Evolutionary conservation across 1,284 basidiomycete species (phyloP).

Genomic region (Rhodotorula sp.): DNA sequence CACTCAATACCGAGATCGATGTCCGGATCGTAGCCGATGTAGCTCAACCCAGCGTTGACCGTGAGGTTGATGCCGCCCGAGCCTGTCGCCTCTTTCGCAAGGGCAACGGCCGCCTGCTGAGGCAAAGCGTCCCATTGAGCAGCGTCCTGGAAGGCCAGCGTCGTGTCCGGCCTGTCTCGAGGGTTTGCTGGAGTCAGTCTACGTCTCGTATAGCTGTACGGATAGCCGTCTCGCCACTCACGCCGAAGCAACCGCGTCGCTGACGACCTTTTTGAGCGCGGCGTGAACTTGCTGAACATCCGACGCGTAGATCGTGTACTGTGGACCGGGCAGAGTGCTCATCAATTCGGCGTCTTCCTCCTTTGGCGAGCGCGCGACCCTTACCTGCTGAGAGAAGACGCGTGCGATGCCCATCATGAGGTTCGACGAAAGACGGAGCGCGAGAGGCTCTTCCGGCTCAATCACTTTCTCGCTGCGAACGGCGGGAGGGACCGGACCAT

Average conservation of each 20-base stretch:
- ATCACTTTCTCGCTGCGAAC: slow-evolving; percentile 35
- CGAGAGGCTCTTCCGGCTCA: slow-evolving; percentile 42
- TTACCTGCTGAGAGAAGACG: slow-evolving; percentile 36
- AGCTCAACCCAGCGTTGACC: slow-evolving; percentile 9
- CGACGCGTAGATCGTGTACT: slow-evolving; percentile 30
- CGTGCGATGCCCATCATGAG: slow-evolving; percentile 35
- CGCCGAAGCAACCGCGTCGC: slow-evolving; percentile 8
- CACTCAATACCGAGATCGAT: slow-evolving; percentile 8
- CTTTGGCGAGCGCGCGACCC: neutral
- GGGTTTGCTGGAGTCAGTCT: no score
- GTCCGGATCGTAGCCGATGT: slow-evolving; percentile 24
- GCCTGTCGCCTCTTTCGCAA: neutral
- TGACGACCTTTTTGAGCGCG: slow-evolving; percentile 30
- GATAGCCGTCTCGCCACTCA: neutral
- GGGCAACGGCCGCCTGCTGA: neutral
- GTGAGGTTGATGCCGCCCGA: slow-evolving; percentile 16
- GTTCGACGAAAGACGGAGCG: slow-evolving; percentile 31
- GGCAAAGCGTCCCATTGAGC: neutral
- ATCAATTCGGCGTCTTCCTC: neutral
- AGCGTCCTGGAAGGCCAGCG: neutral
- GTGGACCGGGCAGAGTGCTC: neutral
- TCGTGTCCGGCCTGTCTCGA: slow-evolving; percentile 8
- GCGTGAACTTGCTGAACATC: slow-evolving; percentile 36
- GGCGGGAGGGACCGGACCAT: neutral
- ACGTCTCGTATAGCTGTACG: no score